Conservation (phyloP, 179 eudicot genomes). For the Beta macrorhiza region DNA sequence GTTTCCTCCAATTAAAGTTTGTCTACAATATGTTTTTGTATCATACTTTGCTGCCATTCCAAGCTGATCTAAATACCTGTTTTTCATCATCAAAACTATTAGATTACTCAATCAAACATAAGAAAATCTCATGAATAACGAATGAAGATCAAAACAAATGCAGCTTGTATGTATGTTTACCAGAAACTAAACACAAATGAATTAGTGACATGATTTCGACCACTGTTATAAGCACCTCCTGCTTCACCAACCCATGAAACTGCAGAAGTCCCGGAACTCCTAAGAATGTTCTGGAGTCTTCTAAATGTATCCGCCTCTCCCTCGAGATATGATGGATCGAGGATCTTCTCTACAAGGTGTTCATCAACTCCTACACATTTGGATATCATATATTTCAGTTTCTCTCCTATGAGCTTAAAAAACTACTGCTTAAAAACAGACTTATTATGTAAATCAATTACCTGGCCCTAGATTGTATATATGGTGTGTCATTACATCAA, state of each 20-base stretch:
- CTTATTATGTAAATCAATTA: constrained; percentile 16
- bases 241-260: constrained; percentile 92
- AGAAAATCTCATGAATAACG: neutral
- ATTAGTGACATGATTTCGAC: constrained; percentile 69
- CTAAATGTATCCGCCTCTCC: constrained; percentile 56
- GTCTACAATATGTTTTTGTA: constrained; percentile 87
- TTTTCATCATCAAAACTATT: constrained; percentile 7
- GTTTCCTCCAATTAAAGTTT: constrained; percentile 85
- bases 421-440: neutral
- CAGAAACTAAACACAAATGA: constrained; percentile 87
- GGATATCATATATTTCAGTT: neutral
- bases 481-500: constrained; percentile 76
- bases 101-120: neutral
- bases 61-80: constrained; percentile 95
- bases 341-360: constrained; percentile 76
- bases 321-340: constrained; percentile 63
- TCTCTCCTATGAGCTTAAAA: neutral
- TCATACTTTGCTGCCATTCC: constrained; percentile 67
- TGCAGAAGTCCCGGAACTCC: constrained; percentile 47
- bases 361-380: constrained; percentile 57
- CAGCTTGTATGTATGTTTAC: constrained; percentile 35
- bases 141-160: neutral
- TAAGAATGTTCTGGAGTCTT: constrained; percentile 41
- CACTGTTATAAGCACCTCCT: constrained; percentile 95
- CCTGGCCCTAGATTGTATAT: constrained; percentile 96